Evolutionary conservation across 73 alveolate species (phyloP), one percentile per base, ranked within the genome.

Genomic region (Paramecium primaurelia): DNA sequence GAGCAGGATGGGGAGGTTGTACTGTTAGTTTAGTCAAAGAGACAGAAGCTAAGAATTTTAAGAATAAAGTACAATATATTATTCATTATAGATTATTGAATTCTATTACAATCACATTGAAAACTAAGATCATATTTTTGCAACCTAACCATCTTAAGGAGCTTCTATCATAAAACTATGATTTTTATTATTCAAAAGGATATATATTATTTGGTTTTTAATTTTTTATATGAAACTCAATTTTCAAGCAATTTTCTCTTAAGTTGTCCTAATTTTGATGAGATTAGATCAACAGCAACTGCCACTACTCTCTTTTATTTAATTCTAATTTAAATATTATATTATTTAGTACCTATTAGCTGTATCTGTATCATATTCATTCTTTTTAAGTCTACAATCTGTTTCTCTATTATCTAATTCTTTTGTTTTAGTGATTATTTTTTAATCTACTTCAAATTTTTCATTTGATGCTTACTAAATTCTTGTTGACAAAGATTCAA

Each of bases 1-100:
- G 99, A 58, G 98, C 98, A 14, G 99, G 99, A 32, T 97, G 99
- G 98, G 99, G 99, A 12, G 99, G 99, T 0, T 97, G 99, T 93
- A 92, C 98, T 73, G 98, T 96, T 20, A 73, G 87, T 37, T 73
- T 73, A 20, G 47, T 73, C 26, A 40, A 73, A 38, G 59, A 40
- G 34, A 4, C 18, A 44, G 59, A 73, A 14, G 40, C 54, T 3
- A 40, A 73, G 8, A 40, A 4, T 30, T 73, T 73, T 28, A 73
- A 37, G 10, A 40, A 73, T n/a, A 73, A 73, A 73, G 87, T 73
- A 73, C 5, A 1, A 3, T 28, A 3, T 14, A 32, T 8, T 12
- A 11, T 12, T 11, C 2, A 32, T 32, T 12, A 4, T 64, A 64
- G 84, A 64, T 64, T 3, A 64, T 64, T 25, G 84, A 64, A 11